phyloP scores from a whole-genome alignment of 768 basidiomycete species.

The Rhizopogon vinicolor region DNA sequence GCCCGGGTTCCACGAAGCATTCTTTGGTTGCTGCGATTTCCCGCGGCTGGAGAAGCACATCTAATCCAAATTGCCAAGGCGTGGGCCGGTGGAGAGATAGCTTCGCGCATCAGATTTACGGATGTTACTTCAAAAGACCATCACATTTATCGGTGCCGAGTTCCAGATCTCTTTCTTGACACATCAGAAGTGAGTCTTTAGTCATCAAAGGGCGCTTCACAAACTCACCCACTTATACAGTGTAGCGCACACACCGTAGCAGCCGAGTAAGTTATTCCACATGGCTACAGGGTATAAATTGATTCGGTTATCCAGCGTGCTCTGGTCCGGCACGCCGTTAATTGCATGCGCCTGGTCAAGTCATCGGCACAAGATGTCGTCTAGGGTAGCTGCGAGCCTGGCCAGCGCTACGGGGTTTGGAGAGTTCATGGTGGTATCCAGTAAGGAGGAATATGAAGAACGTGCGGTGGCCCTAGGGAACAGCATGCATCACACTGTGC shows the following conservation, averaged over 20 bases:
- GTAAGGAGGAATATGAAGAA: slow-evolving; percentile 39
- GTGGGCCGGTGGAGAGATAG: slow-evolving; percentile 44
- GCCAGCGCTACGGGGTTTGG: slow-evolving; percentile 45
- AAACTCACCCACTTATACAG: slow-evolving; percentile 16
- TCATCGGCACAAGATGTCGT: slow-evolving; percentile 45
- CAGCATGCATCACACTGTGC: slow-evolving; percentile 15
- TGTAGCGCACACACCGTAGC: slow-evolving; percentile 51
- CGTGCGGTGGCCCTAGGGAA: slow-evolving; percentile 38
- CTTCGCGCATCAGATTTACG: slow-evolving; percentile 42
- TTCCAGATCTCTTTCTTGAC: slow-evolving; percentile 49
- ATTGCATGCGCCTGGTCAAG: slow-evolving; percentile 41
- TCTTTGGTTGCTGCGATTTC: slow-evolving; percentile 51
- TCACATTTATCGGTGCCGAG: slow-evolving; percentile 40
- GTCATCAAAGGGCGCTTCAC: background rate
- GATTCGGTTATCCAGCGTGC: slow-evolving; percentile 27
- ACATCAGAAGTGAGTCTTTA: slow-evolving; percentile 38
- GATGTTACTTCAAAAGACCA: slow-evolving; percentile 43
- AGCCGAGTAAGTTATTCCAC: slow-evolving; percentile 33
- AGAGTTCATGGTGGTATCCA: slow-evolving; percentile 40
- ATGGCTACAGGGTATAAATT: background rate
- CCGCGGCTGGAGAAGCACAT: slow-evolving; percentile 41
- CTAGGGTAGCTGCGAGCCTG: slow-evolving; percentile 45
- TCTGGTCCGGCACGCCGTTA: slow-evolving; percentile 50
- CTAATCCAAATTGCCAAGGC: slow-evolving; percentile 34
- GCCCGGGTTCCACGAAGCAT: slow-evolving; percentile 39